phyloP scores from a whole-genome alignment of 768 basidiomycete species.

The Phaeotremella fagi region DNA sequence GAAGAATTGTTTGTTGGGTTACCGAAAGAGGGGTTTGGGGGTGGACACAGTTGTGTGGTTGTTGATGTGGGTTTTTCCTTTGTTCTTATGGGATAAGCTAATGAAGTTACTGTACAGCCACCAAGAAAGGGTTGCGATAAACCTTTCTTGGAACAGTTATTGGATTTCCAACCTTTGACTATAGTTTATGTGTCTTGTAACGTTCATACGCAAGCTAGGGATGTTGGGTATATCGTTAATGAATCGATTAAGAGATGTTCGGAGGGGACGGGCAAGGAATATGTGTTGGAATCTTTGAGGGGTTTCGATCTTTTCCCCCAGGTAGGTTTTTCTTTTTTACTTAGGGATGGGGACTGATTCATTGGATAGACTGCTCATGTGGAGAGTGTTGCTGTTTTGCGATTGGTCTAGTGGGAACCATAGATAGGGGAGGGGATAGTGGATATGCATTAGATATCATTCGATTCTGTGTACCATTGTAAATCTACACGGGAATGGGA shows the following conservation, averaged over 20 bases:
- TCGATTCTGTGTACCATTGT: no score
- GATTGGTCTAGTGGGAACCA: conserved; percentile 10
- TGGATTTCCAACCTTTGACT: conserved; percentile 62
- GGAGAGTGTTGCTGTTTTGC: conserved; percentile 59
- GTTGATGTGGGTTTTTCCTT: conserved; percentile 36
- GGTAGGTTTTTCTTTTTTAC: conserved; percentile 19
- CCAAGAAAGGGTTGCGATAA: conserved; percentile 92
- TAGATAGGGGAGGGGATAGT: no score
- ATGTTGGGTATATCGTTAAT: conserved; percentile 66
- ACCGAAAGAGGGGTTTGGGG: conserved; percentile 33
- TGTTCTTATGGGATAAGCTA: not conserved
- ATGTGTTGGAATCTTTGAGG: conserved; percentile 73
- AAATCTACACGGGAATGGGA: no score
- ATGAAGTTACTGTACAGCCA: conserved; percentile 59
- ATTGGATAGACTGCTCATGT: conserved; percentile 69
- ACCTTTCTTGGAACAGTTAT: conserved; percentile 63
- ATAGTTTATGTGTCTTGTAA: conserved; percentile 93
- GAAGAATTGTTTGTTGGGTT: conserved; percentile 66
- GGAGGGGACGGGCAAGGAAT: conserved; percentile 53
- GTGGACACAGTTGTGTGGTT: conserved; percentile 46
- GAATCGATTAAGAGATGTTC: conserved; percentile 46
- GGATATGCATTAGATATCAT: no score
- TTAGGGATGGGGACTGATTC: not conserved
- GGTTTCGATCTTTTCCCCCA: conserved; percentile 96
- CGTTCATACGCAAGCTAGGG: conserved; percentile 73